Conservation (phyloP, 139 green algal genomes). For the Micromonas commoda region DNA sequence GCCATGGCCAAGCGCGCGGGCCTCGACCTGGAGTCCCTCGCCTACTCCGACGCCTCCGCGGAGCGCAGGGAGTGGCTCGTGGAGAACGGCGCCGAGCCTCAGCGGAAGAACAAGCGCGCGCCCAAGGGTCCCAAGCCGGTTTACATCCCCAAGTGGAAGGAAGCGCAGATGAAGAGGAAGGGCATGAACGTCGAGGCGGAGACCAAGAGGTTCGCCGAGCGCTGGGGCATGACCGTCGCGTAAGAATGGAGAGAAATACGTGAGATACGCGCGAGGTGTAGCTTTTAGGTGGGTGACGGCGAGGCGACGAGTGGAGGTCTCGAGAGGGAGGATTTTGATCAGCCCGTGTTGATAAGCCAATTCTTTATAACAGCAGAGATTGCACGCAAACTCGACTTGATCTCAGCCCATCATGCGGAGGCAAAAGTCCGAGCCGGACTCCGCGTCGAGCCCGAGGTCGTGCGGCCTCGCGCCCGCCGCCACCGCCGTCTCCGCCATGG, state of each 20-base stretch:
- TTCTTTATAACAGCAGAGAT: constrained; percentile 13
- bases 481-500: constrained; percentile 46
- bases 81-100: constrained; percentile 9
- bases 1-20: constrained; percentile 76
- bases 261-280: too few relatives aligned
- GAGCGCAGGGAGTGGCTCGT: constrained; percentile 21
- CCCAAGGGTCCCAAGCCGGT: constrained; percentile 19
- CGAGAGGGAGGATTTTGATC: neutral
- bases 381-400: neutral
- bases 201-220: constrained; percentile 10
- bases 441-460: constrained; percentile 48
- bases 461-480: constrained; percentile 47
- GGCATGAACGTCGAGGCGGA: constrained; percentile 1
- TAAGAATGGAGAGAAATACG: too few relatives aligned
- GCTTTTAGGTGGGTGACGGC: too few relatives aligned
- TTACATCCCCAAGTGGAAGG: constrained; percentile 22
- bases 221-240: constrained; percentile 5
- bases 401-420: constrained; percentile 14
- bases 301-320: neutral
- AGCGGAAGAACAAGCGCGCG: constrained; percentile 24
- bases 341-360: constrained; percentile 1
- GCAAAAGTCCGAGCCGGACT: constrained; percentile 50
- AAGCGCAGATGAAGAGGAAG: neutral
- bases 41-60: constrained; percentile 16
- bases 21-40: constrained; percentile 42